phyloP scores from a whole-genome alignment of 192 early-diverging fungal species.

The Backusella liffmaniae region DNA sequence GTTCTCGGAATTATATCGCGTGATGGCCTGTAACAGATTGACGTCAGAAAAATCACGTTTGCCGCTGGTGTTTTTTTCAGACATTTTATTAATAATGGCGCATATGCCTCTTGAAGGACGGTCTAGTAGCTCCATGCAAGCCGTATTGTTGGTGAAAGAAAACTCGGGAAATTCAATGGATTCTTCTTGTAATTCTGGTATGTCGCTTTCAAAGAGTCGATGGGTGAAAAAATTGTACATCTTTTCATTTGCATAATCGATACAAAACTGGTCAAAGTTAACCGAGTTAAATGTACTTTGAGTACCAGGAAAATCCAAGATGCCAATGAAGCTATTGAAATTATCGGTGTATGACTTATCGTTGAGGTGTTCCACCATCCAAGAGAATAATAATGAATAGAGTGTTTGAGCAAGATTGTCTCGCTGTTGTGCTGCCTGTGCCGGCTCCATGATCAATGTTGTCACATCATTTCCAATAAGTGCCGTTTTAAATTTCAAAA shows the following conservation, averaged over 20 bases:
- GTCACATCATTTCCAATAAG: conserved; percentile 81
- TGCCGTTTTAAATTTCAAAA: conserved; percentile 80
- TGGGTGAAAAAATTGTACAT: conserved; percentile 55
- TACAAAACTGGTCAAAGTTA: conserved; percentile 66
- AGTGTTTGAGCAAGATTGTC: conserved; percentile 77
- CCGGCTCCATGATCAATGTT: conserved; percentile 81
- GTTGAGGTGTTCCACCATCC: conserved; percentile 91
- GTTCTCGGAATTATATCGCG: conserved; percentile 30
- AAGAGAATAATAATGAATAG: conserved; percentile 84
- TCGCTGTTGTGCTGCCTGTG: conserved; percentile 72
- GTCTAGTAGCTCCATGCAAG: conserved; percentile 50
- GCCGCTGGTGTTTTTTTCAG: conserved; percentile 31
- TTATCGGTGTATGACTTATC: conserved; percentile 69
- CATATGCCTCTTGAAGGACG: conserved; percentile 49
- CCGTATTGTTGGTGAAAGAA: conserved; percentile 56
- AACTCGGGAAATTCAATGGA: conserved; percentile 54
- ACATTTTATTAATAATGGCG: conserved; percentile 42
- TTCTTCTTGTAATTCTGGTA: conserved; percentile 48
- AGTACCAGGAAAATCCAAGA: conserved; percentile 78
- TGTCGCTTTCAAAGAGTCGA: conserved; percentile 48
- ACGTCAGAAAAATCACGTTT: conserved; percentile 40
- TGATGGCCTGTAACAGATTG: conserved; percentile 31
- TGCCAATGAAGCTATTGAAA: conserved; percentile 74
- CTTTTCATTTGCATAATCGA: conserved; percentile 65
- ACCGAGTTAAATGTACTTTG: conserved; percentile 38